Evolutionary conservation across 345 rosid genomes (phyloP).

Genomic region (Eucalyptus victrix): DNA sequence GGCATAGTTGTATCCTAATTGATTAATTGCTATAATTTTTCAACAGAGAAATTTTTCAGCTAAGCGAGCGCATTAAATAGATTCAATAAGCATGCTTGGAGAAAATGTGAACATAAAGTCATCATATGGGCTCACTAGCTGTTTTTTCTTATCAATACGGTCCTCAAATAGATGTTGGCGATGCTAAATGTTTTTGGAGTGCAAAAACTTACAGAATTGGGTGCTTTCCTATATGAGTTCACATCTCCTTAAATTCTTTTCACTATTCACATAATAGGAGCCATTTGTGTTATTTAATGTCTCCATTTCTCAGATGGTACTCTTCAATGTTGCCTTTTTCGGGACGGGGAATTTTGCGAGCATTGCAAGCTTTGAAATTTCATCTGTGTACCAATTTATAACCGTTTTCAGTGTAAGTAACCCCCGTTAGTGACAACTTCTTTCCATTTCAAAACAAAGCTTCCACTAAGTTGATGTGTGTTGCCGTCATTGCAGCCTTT

Average conservation of each 20-base stretch:
- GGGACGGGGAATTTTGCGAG: conserved; percentile 98
- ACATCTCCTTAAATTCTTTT: neutral
- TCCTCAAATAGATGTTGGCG: neutral
- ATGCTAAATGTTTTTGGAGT: neutral
- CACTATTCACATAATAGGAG: neutral
- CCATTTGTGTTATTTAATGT: neutral
- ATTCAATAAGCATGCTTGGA: neutral
- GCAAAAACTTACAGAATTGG: neutral
- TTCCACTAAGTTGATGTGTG: neutral
- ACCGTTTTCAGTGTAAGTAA: conserved; percentile 89
- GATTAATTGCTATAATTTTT: neutral
- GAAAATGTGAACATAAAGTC: neutral
- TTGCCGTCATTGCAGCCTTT: conserved; percentile 55
- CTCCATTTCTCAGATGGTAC: conserved; percentile 47
- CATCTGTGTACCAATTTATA: conserved; percentile 87
- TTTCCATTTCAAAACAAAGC: neutral
- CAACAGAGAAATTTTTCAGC: neutral
- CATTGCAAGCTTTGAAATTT: conserved; percentile 98
- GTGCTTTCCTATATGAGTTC: neutral
- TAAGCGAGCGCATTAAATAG: neutral
- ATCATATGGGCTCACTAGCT: neutral
- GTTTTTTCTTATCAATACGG: neutral
- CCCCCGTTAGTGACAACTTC: no score
- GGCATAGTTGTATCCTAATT: neutral
- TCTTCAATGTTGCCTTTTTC: conserved; percentile 89